Evolutionary conservation across 495 filamentous ascomycete species (phyloP), one percentile per base, ranked within the genome.

Genomic region (Baudoinia panamericana): DNA sequence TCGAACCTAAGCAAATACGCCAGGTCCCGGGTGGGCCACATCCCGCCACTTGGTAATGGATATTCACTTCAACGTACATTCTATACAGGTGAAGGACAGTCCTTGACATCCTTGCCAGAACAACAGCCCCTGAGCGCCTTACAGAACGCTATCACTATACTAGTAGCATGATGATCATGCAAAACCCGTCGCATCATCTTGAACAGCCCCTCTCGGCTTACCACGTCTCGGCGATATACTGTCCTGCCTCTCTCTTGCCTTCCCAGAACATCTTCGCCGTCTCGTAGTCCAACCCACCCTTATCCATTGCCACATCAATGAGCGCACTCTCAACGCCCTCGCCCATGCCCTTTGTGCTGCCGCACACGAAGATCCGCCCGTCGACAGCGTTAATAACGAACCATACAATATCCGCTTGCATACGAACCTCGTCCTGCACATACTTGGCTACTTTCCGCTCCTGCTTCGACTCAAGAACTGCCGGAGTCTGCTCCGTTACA

Each of bases 341-440:
- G 28, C 90, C 90, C 90, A 97, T 97, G 5, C 90, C 90, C 65
- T 84, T 82, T 44, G 74, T 81, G 54, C 80, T 87, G 15, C 90
- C 90, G 53, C 92, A 96, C 21, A 97, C 90, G 57, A 96, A 97
- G 12, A 97, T 76, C 9, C 90, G 72, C 0, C 90, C 90, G 53
- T 97, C 90, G 7, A 95, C 65, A 17, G 84, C 72, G 58, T 95
- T 95, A 63, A 94, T 80, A 36, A 96, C 81, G 55, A 78, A 87
- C 90, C 92, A 97, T 13, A 97, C 90, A 15, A 96, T 69, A 58
- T 97, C 88, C 2, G 85, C 85, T 57, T 95, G 90, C 28, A 79
- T 68, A 15, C 74, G 59, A 4, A 65, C 58, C 41, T 65, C 62
- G 34, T 65, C 62, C 34, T 65, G 62, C 4, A 65, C 62, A 41